These are phyloP conservation scores for Chaetomium olivaceum DNA, from an alignment of 2,329 filamentous ascomycete genomes.

Conservation along the genomic window DNA sequence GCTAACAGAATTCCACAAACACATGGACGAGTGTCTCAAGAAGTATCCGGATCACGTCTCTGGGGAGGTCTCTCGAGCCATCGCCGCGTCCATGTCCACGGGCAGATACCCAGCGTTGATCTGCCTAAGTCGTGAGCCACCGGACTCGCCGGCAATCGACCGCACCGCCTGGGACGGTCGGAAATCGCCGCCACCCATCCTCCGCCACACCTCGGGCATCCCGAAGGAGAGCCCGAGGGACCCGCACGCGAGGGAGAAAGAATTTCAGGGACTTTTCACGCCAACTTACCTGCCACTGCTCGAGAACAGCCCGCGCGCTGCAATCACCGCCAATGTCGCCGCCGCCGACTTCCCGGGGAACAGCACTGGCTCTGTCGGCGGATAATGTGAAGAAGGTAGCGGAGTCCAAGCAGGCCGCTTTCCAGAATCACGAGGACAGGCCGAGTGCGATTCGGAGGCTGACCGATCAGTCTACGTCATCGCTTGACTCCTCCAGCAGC, in stretches of 20 bases:
- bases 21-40: slow-evolving; percentile 53
- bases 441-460: slow-evolving; percentile 41
- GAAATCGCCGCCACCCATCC: slow-evolving; percentile 44
- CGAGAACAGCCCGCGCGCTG: slow-evolving; percentile 44
- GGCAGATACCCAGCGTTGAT: slow-evolving; percentile 47
- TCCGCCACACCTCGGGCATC: slow-evolving; percentile 43
- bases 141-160: slow-evolving; percentile 24
- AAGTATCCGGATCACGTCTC: slow-evolving; percentile 50
- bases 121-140: slow-evolving; percentile 39
- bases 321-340: slow-evolving; percentile 30
- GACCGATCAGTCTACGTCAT: slow-evolving; percentile 53
- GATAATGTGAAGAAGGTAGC: slow-evolving; percentile 28
- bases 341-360: slow-evolving; percentile 20
- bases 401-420: slow-evolving; percentile 17
- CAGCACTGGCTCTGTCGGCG: slow-evolving; percentile 22
- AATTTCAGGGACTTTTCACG: slow-evolving; percentile 64
- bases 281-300: slow-evolving; percentile 63
- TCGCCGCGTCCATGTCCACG: slow-evolving; percentile 45
- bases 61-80: slow-evolving; percentile 47
- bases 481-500: slow-evolving; percentile 55
- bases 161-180: slow-evolving; percentile 30
- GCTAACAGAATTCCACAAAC: slow-evolving; percentile 57
- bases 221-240: slow-evolving; percentile 44
- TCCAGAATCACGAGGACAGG: slow-evolving; percentile 16
- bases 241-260: slow-evolving; percentile 57